Evolutionary conservation across 2,329 filamentous ascomycete genomes (phyloP), one percentile per base, ranked within the genome.

Genomic region (Passalora sequoiae): DNA sequence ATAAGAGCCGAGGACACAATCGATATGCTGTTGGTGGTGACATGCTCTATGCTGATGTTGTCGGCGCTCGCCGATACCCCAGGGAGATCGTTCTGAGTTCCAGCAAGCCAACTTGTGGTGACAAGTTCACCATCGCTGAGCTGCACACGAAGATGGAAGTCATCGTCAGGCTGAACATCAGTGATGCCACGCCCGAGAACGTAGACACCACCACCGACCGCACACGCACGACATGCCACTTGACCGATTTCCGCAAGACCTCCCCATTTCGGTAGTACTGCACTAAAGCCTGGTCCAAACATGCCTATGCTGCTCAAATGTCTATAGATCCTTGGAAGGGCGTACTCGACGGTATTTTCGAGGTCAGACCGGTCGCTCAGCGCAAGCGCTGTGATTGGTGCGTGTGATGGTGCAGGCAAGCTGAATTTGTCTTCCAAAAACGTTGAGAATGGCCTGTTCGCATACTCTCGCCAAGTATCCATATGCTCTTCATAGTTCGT

Each of bases 261-360:
- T 35, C 91, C 91, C 83, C 89, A 98, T 72, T 95, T 96, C 16
- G 89, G 84, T 54, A 94, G 79, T 9, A 98, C 80, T 35, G 88
- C 86, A 39, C 86, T 86, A 62, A 97, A 97, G 7, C 91, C 89
- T 36, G 85, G 78, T 0, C 91, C 91, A 56, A 96, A 91, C 4
- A 86, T 70, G 6, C 91, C 89, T 66, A 94, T 89, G 0, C 91
- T 96, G 10, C 78, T 77, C 38, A 97, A 70, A 65, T 98, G 89
- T 32, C 83, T 80, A 54, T 84, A 76, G 44, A 97, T 85, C 19
- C 80, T 75, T 2, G 78, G 75, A 17, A 97, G 67, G 0, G 88
- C 88, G 57, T 80, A 80, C 39, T 82, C 81, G 1, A 80, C 78
- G 2, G 79, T 71, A 2, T 76, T 81, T 10, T 70, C 54, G 5